Conservation (phyloP, 495 filamentous ascomycete species). For the Friedmanniomyces endolithicus region DNA sequence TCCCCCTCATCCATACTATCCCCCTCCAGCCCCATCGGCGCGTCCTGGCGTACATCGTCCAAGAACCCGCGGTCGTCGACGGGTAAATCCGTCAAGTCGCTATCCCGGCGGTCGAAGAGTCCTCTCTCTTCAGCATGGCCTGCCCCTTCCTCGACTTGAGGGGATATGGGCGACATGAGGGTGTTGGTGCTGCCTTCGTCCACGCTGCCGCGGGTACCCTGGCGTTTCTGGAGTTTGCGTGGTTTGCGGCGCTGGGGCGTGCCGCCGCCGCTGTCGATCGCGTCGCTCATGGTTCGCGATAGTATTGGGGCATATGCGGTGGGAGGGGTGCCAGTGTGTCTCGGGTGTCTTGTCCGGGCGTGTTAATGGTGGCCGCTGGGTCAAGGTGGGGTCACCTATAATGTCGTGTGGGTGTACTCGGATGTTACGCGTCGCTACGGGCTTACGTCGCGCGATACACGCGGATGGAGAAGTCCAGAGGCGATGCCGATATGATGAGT, state of each 20-base stretch:
- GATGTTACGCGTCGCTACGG: background rate
- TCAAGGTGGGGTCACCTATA: background rate
- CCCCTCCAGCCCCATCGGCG: conserved; percentile 17
- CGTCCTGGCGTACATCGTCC: background rate
- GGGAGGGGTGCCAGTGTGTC: too few species aligned
- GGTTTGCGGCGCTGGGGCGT: conserved; percentile 8
- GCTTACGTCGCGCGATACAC: background rate
- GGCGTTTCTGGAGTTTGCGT: conserved; percentile 11
- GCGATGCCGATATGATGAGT: background rate
- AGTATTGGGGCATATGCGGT: background rate
- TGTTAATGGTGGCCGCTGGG: background rate
- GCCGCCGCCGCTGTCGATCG: background rate
- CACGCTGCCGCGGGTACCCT: conserved; percentile 7
- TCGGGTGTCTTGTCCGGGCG: background rate
- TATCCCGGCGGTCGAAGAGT: conserved; percentile 13
- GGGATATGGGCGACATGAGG: background rate
- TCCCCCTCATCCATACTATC: conserved; percentile 49
- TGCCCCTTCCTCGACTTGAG: background rate
- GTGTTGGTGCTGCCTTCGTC: background rate
- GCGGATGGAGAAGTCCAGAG: background rate
- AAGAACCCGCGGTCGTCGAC: conserved; percentile 13
- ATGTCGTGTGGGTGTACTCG: background rate
- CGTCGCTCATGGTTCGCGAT: conserved; percentile 7
- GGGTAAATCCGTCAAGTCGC: conserved; percentile 13
- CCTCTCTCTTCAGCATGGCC: background rate